phyloP scores from a whole-genome alignment of 805 yeast genomes.

The Ogataea parapolymorpha region DNA sequence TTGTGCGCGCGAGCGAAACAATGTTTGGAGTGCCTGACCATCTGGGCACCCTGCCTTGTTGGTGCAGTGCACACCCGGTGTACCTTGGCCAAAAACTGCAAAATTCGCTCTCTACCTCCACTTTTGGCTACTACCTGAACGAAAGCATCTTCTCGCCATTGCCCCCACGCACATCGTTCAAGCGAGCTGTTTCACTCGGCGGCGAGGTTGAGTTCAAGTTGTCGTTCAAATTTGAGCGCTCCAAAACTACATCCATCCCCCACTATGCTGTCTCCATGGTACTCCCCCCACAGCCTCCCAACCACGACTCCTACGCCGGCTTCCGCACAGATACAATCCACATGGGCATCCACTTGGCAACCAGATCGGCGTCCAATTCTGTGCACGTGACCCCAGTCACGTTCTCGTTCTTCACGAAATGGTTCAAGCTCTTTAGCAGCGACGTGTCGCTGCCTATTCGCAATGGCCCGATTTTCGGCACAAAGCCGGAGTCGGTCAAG shows the following conservation, averaged over 20 bases:
- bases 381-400: slow-evolving; percentile 71
- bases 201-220: slow-evolving; percentile 60
- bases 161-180: neutral
- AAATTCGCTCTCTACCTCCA: slow-evolving; percentile 18
- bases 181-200: slow-evolving; percentile 46
- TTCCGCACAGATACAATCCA: slow-evolving; percentile 80
- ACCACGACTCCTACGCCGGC: slow-evolving; percentile 76
- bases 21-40: slow-evolving; percentile 77
- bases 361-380: slow-evolving; percentile 47
- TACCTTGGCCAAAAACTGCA: slow-evolving; percentile 41
- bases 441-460: slow-evolving; percentile 73
- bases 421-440: slow-evolving; percentile 86
- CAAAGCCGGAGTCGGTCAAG: slow-evolving; percentile 52
- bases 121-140: slow-evolving; percentile 26
- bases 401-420: slow-evolving; percentile 59
- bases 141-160: slow-evolving; percentile 5
- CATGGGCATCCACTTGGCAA: slow-evolving; percentile 50
- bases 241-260: slow-evolving; percentile 45
- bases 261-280: slow-evolving; percentile 54
- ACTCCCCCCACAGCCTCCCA: slow-evolving; percentile 50
- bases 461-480: slow-evolving; percentile 66
- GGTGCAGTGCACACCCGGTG: slow-evolving; percentile 52
- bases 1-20: slow-evolving; percentile 59
- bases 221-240: slow-evolving; percentile 57
- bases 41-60: slow-evolving; percentile 50